Conservation (phyloP, 1,284 basidiomycete genomes). For the Paramarasmius palmivorus region DNA sequence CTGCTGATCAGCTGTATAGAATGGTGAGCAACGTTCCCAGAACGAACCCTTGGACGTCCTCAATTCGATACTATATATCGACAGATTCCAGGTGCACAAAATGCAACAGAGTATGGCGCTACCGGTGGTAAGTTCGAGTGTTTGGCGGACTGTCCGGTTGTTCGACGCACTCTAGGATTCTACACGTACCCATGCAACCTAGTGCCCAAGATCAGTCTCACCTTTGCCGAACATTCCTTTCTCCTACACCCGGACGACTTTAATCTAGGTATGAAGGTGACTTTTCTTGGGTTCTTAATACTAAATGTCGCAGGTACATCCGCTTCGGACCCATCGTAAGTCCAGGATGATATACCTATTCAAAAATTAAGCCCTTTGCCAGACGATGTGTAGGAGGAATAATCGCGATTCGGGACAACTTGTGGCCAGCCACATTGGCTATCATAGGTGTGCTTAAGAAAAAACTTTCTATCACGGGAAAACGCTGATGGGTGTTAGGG, state of each 20-base stretch:
- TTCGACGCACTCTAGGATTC: constrained; percentile 33
- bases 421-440: constrained; percentile 51
- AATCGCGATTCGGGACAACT: constrained; percentile 47
- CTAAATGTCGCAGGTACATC: constrained; percentile 16
- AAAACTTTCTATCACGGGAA: constrained; percentile 6
- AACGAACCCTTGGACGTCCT: neutral
- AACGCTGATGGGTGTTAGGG: constrained; percentile 29
- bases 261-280: constrained; percentile 60
- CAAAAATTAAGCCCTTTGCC: neutral
- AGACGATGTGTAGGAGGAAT: constrained; percentile 70
- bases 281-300: neutral
- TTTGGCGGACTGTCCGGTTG: too few species aligned
- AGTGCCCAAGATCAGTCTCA: constrained; percentile 40
- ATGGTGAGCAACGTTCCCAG: constrained; percentile 27
- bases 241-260: constrained; percentile 59
- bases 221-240: constrained; percentile 55
- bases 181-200: constrained; percentile 52
- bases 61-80: too few species aligned
- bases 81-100: constrained; percentile 50
- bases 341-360: neutral
- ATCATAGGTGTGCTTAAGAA: constrained; percentile 51
- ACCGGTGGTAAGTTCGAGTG: too few species aligned
- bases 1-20: constrained; percentile 42
- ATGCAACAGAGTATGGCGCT: constrained; percentile 40
- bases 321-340: neutral